Evolutionary conservation across 1,284 basidiomycete species (phyloP).

Genomic region (Cutaneotrichosporon cavernicola): DNA sequence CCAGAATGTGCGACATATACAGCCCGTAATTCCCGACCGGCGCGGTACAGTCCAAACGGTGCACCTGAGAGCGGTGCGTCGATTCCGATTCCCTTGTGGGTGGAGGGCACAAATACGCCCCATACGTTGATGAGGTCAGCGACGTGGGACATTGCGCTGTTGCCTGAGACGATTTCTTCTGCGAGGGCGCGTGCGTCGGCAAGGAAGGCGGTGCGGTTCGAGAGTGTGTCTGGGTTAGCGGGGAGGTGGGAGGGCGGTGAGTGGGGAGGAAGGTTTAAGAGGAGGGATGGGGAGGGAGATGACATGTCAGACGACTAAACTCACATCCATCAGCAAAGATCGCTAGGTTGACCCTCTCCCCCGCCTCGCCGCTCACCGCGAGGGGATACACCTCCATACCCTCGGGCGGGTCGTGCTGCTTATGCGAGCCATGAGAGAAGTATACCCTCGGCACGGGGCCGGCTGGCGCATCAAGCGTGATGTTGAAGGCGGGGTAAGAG

Average conservation of each 20-base stretch:
- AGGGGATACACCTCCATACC: constrained; percentile 61
- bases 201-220: constrained; percentile 67
- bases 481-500: not conserved
- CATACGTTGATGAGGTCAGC: constrained; percentile 75
- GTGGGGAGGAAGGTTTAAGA: not conserved
- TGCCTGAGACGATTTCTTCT: constrained; percentile 63
- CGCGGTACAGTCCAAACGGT: constrained; percentile 72
- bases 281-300: not conserved
- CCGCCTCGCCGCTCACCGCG: constrained; percentile 62
- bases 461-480: constrained; percentile 5
- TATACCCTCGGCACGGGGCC: constrained; percentile 7
- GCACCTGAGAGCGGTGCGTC: constrained; percentile 68
- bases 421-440: not conserved
- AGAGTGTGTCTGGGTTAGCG: constrained; percentile 58
- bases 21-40: constrained; percentile 72
- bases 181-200: constrained; percentile 67
- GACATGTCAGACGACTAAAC: constrained; percentile 30
- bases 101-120: constrained; percentile 63
- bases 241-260: not conserved
- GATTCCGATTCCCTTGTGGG: constrained; percentile 67
- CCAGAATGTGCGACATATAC: constrained; percentile 70
- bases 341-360: constrained; percentile 70
- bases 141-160: constrained; percentile 74
- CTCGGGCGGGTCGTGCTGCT: constrained; percentile 6
- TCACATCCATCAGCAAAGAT: constrained; percentile 81